Base-by-base conservation (phyloP, 306 rosid species). In the Ceratonia siliqua region DNA sequence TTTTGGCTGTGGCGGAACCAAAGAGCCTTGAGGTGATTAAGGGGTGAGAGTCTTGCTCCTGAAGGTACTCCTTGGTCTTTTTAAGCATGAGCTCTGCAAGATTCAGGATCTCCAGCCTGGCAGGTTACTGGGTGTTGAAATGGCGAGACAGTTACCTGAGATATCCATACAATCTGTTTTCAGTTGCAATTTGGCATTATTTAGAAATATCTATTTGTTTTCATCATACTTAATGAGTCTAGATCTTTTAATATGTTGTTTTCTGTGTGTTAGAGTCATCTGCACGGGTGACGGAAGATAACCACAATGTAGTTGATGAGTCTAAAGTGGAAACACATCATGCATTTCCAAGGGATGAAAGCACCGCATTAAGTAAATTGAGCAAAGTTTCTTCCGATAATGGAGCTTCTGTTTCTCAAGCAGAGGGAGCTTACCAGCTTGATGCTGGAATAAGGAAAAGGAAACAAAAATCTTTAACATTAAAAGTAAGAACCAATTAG, bases 211-310 rank as follows among this genome's bases (percentile, higher is more conserved):
- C 43, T 71, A 66, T 71, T 64, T 28, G 14, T 62, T 71, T 77
- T 75, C 58, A 55, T 67, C 78, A 41, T 61, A 43, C 75, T 62
- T 56, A 41, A 36, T 53, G 53, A 57, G 81, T 80, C 65, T 38
- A 66, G 54, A 11, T 75, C 55, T 74, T 42, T 41, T 77, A 36
- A 42, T 50, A 38, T 62, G 50, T 72, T 77, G 43, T 57, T 77
- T 70, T 81, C 58, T 79, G 53, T 73, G 58, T 46, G 48, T 43
- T 58, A 94, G 98, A 90, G 85, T 81, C 90, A 58, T 81, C 89
- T 82, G 87, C 78, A 41, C 86, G 41, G 73, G 81, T 56, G 59
- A 84, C 72, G 61, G 92, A 84, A 77, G 92, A 76, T 79, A 85
- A 74, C 65, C 71, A 45, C 69, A 80, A 79, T 68, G 32, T 53